A percentile compares a stretch with the other conserved stretches of the same genome.
Conservation (phyloP, 106 monocot genomes). For the Dactylorhiza incarnata region DNA sequence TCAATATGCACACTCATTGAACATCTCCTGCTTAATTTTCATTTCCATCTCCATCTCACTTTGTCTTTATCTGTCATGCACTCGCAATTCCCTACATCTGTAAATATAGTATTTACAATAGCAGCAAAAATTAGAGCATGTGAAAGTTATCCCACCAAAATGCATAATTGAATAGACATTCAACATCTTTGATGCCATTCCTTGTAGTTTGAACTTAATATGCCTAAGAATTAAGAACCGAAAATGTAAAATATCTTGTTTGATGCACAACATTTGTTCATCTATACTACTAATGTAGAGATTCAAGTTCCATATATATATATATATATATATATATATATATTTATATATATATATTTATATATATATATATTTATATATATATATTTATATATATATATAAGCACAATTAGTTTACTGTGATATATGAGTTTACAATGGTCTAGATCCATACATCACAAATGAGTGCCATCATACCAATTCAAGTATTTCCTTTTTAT, state of each 20-base stretch:
- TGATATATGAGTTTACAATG: background rate
- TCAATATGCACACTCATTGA: background rate
- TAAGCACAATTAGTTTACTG: background rate
- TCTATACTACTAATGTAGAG: background rate
- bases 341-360: background rate
- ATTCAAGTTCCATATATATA: background rate
- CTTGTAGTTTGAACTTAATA: slow-evolving; percentile 1
- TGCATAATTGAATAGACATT: background rate
- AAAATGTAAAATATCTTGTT: background rate
- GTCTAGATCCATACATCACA: background rate
- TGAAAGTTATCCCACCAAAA: background rate
- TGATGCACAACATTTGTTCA: background rate
- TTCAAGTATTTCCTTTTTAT: background rate
- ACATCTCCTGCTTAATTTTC: background rate
- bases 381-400: background rate
- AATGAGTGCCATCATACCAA: background rate
- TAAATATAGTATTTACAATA: background rate
- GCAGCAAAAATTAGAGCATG: background rate
- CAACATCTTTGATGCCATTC: background rate
- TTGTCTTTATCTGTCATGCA: background rate
- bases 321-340: background rate
- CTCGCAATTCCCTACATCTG: background rate
- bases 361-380: background rate
- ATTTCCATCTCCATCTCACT: background rate
- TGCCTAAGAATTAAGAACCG: background rate